Percentiles rank a stretch among this genome's conserved stretches.
These are phyloP conservation scores for Tylopilus balloui DNA, from an alignment of 768 basidiomycete genomes.

Conservation along the genomic window DNA sequence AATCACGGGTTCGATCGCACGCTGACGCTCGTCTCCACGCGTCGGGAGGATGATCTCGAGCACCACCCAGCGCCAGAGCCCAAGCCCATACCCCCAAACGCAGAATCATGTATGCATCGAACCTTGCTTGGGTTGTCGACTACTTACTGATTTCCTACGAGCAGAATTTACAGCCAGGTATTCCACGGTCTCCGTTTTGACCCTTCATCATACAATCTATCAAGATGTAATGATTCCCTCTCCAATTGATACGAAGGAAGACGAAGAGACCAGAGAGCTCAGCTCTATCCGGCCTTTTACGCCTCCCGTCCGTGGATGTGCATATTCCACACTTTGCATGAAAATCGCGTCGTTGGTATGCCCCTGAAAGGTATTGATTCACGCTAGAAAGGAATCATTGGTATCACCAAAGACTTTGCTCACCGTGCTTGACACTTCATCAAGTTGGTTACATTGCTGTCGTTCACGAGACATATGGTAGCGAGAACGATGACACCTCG, in stretches of 20 bases:
- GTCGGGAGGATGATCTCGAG: constrained; percentile 46
- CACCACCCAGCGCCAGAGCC: constrained; percentile 8
- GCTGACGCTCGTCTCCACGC: constrained; percentile 53
- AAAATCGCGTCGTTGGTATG: constrained; percentile 8
- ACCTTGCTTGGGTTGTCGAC: not conserved
- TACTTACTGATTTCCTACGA: not conserved
- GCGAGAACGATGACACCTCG: not conserved
- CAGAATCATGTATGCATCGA: constrained; percentile 17
- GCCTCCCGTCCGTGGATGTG: constrained; percentile 4
- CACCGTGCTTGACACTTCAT: not conserved
- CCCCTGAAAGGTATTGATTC: not conserved
- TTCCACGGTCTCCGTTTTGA: constrained; percentile 1
- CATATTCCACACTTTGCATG: not conserved
- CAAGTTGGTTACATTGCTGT: constrained; percentile 3
- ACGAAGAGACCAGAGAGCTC: constrained; percentile 4
- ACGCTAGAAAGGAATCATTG: not conserved
- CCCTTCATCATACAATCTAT: constrained; percentile 10
- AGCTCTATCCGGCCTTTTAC: constrained; percentile 7
- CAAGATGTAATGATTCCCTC: constrained; percentile 14
- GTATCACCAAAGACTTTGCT: not conserved
- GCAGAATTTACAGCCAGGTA: constrained; percentile 18
- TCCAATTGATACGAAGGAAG: not conserved
- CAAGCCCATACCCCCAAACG: constrained; percentile 11
- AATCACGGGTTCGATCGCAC: constrained; percentile 73
- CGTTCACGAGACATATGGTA: not conserved